Percentiles rank a stretch among this genome's conserved stretches.
Evolutionary conservation across 2,329 filamentous ascomycete species (phyloP).

Genomic region (Aspergillus sp.): DNA sequence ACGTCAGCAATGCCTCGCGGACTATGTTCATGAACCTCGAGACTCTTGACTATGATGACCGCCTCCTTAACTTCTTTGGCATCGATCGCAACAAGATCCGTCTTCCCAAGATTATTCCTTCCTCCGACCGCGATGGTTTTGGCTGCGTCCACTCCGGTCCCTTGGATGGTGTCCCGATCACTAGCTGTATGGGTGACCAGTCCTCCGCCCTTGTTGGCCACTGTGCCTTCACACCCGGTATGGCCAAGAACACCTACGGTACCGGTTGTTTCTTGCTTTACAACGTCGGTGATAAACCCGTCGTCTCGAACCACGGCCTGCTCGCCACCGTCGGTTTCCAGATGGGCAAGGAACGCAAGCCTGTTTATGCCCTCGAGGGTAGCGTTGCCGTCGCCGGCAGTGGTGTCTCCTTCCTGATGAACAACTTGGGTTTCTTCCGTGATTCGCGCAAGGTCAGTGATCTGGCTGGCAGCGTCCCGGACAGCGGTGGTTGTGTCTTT

Average conservation of each 20-base stretch:
- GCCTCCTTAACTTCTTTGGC: slow-evolving; percentile 70
- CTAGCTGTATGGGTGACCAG: slow-evolving; percentile 82
- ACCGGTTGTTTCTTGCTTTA: slow-evolving; percentile 86
- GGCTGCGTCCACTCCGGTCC: slow-evolving; percentile 60
- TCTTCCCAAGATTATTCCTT: slow-evolving; percentile 77
- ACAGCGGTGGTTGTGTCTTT: slow-evolving; percentile 78
- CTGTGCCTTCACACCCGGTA: slow-evolving; percentile 72
- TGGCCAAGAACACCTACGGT: slow-evolving; percentile 86
- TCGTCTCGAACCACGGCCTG: slow-evolving; percentile 75
- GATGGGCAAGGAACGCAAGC: slow-evolving; percentile 61
- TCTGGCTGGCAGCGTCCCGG: slow-evolving; percentile 56
- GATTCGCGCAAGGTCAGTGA: slow-evolving; percentile 58
- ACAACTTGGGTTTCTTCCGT: slow-evolving; percentile 58
- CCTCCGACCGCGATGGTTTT: slow-evolving; percentile 66
- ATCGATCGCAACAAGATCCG: slow-evolving; percentile 65
- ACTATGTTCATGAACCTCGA: slow-evolving; percentile 93
- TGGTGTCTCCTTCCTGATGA: slow-evolving; percentile 68
- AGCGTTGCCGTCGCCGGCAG: slow-evolving; percentile 77
- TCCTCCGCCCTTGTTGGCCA: slow-evolving; percentile 81
- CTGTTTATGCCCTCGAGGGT: slow-evolving; percentile 74
- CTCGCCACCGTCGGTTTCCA: slow-evolving; percentile 84
- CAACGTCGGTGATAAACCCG: slow-evolving; percentile 77
- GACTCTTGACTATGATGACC: slow-evolving; percentile 71
- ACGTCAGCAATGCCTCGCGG: slow-evolving; percentile 78
- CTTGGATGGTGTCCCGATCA: slow-evolving; percentile 64